phyloP scores from a whole-genome alignment of 768 basidiomycete species.

The Xerocomus potaroensis region DNA sequence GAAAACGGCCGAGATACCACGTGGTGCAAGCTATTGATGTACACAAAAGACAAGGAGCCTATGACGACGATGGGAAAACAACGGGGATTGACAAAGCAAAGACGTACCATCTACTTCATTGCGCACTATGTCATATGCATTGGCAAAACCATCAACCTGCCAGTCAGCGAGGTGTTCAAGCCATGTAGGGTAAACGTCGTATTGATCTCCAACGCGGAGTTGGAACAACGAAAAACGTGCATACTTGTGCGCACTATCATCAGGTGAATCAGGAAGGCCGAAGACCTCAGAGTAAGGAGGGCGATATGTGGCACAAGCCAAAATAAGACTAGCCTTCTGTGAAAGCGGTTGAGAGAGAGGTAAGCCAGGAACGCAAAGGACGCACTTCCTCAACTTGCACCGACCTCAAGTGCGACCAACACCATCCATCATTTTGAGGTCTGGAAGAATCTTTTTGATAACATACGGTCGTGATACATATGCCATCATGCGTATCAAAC shows the following conservation, averaged over 20 bases:
- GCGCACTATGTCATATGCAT: conserved; percentile 42
- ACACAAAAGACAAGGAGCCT: conserved; percentile 30
- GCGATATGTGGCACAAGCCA: conserved; percentile 42
- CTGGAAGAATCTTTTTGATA: conserved; percentile 11
- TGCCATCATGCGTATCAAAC: conserved; percentile 50
- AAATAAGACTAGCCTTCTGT: conserved; percentile 31
- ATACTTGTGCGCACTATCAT: conserved; percentile 2
- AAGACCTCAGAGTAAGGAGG: conserved; percentile 19
- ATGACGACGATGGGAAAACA: conserved; percentile 11
- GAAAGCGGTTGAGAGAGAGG: neutral
- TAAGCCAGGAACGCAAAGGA: neutral
- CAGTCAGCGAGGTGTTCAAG: conserved; percentile 53
- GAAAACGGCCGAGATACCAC: conserved; percentile 42
- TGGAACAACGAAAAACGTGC: conserved; percentile 24
- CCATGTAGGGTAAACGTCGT: conserved; percentile 15
- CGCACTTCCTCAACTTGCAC: conserved; percentile 21
- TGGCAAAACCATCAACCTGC: conserved; percentile 46
- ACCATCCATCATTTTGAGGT: conserved; percentile 8
- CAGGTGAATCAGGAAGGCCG: conserved; percentile 15
- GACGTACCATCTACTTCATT: conserved; percentile 45
- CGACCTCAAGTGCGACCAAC: conserved; percentile 21
- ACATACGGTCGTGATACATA: conserved; percentile 27
- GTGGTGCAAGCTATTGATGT: conserved; percentile 40
- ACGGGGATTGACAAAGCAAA: neutral
- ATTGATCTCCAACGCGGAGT: conserved; percentile 21